These are phyloP conservation scores for Vicia sativa DNA, from an alignment of 306 rosid genomes.

Conservation along the genomic window DNA sequence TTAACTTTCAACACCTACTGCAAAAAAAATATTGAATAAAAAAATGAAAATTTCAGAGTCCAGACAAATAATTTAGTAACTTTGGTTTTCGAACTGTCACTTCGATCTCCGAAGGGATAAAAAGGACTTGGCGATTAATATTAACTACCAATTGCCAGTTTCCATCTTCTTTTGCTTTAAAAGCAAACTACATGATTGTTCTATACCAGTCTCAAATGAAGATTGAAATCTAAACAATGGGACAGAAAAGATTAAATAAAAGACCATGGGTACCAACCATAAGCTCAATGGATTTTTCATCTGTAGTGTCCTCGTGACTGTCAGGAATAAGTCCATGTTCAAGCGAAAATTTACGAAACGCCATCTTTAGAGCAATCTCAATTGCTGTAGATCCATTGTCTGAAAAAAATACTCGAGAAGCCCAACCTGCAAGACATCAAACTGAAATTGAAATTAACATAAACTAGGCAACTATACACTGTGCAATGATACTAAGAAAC, in stretches of 20 bases:
- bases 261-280: conserved; percentile 56
- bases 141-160: conserved; percentile 7
- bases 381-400: conserved; percentile 98
- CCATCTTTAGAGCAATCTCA: conserved; percentile 98
- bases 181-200: conserved; percentile 14
- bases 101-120: conserved; percentile 11
- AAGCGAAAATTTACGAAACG: conserved; percentile 85
- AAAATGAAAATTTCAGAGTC: conserved; percentile 20
- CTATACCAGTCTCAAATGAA: conserved; percentile 19
- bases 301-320: conserved; percentile 43
- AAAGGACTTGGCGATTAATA: neutral
- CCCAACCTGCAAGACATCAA: conserved; percentile 69
- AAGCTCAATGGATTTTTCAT: conserved; percentile 57
- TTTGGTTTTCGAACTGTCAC: conserved; percentile 8
- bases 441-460: conserved; percentile 35
- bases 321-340: conserved; percentile 64
- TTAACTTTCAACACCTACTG: conserved; percentile 3
- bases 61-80: conserved; percentile 9
- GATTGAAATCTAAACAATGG: conserved; percentile 8
- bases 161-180: conserved; percentile 23
- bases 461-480: conserved; percentile 7
- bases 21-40: conserved; percentile 8
- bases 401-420: conserved; percentile 83
- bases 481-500: conserved; percentile 2
- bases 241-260: conserved; percentile 29